Evolutionary conservation across 768 basidiomycete genomes (phyloP).

Genomic region (Phanerochaete carnosa): DNA sequence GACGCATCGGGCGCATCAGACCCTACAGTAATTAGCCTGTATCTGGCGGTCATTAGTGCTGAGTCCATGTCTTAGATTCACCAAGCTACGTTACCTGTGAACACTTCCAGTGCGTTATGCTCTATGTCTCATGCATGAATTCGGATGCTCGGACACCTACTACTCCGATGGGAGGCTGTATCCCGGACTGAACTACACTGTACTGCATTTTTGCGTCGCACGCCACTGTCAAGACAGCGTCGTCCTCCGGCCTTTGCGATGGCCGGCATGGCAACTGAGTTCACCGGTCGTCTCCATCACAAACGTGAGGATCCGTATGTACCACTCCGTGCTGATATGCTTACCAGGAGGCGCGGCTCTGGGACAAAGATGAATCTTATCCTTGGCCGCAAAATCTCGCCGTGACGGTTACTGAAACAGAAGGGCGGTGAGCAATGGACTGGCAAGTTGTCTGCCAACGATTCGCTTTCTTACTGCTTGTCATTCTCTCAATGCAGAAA

Average conservation of each 20-base stretch:
- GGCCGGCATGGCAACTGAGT: too few species aligned
- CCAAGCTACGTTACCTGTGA: too few species aligned
- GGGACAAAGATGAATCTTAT: neutral
- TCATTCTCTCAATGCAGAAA: neutral
- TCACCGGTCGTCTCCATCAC: neutral
- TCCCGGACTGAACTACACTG: too few species aligned
- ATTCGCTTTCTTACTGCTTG: neutral
- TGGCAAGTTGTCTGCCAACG: neutral
- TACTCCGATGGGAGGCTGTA: too few species aligned
- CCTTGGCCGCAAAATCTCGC: neutral
- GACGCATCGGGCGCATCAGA: too few species aligned
- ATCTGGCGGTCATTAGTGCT: too few species aligned
- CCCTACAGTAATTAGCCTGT: too few species aligned
- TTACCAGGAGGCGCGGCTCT: neutral
- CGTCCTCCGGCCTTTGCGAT: too few species aligned
- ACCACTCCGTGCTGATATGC: neutral
- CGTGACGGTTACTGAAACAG: neutral
- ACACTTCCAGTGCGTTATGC: too few species aligned
- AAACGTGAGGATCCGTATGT: neutral
- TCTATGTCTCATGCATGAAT: too few species aligned
- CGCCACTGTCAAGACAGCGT: neutral
- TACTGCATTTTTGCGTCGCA: neutral
- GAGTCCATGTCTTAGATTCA: too few species aligned
- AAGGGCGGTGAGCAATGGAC: neutral
- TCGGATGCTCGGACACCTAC: too few species aligned